Evolutionary conservation across 2,329 filamentous ascomycete species (phyloP).

Genomic region (Epicoccum sorghinum): DNA sequence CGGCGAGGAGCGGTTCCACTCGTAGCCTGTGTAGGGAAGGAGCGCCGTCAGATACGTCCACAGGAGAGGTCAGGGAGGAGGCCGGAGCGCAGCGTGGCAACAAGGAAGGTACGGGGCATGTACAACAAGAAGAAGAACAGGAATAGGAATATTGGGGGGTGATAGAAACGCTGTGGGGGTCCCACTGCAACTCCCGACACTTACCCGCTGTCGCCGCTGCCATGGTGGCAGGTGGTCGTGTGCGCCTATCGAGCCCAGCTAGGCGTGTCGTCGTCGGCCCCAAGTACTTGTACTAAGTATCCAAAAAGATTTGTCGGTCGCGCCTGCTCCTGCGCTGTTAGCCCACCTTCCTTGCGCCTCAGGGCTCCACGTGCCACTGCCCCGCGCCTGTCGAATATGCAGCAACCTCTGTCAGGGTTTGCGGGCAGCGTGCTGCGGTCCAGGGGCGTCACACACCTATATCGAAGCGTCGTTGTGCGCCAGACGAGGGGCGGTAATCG

Average conservation of each 20-base stretch:
- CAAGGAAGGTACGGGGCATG: slow-evolving; percentile 20
- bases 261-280: slow-evolving; percentile 10
- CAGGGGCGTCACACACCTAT: slow-evolving; percentile 38
- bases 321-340: slow-evolving; percentile 27
- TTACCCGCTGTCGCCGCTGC: slow-evolving; percentile 51
- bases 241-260: slow-evolving; percentile 23
- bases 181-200: slow-evolving; percentile 33
- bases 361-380: slow-evolving; percentile 4
- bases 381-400: slow-evolving; percentile 2
- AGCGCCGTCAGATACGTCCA: slow-evolving; percentile 42
- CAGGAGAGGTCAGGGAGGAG: slow-evolving; percentile 13
- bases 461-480: slow-evolving; percentile 36
- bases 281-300: background rate
- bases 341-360: slow-evolving; percentile 11
- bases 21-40: slow-evolving; percentile 47
- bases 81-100: slow-evolving; percentile 25
- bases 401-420: background rate
- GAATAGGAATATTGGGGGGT: slow-evolving; percentile 25
- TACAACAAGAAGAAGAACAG: background rate
- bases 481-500: slow-evolving; percentile 25
- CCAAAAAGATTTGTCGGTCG: slow-evolving; percentile 18
- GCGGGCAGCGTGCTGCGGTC: slow-evolving; percentile 14
- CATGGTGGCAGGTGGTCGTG: slow-evolving; percentile 41
- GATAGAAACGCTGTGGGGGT: slow-evolving; percentile 27
- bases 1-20: slow-evolving; percentile 50